Evolutionary conservation across 2,329 filamentous ascomycete species (phyloP), one percentile per base, ranked within the genome.

Genomic region (Purpureocillium lavendulum): DNA sequence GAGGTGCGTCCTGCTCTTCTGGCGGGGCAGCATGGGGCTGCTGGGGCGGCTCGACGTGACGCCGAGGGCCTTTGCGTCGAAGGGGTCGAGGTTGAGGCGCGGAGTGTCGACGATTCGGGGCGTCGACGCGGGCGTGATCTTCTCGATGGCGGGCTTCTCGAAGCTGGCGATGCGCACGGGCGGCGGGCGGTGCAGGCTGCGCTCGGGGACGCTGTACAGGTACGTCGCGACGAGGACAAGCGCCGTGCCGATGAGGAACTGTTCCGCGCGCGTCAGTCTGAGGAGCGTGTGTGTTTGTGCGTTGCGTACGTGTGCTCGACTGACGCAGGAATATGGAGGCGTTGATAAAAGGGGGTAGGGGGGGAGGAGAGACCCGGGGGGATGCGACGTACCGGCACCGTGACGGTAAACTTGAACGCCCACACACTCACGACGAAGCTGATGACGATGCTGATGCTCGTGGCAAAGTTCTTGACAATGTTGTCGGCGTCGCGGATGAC

Each of bases 401-500:
- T 85, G 33, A 92, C 74, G 35, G 78, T 64, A 49, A 94, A 87
- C 36, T 89, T 75, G 58, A 97, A 95, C 48, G 95, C 83, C 62
- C 79, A 82, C 2, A 94, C 75, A 55, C 88, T 95, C 38, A 86
- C 85, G 12, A 96, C 49, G 47, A 89, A 88, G 57, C 86, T 94
- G 36, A 96, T 66, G 40, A 96, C 70, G 45, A 97, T 94, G 54
- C 87, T 95, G 45, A 94, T 86, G 53, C 86, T 92, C 5, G 88
- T 90, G 4, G 90, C 88, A 62, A 94, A 89, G 57, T 92, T 95
- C 69, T 94, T 94, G 43, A 87, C 82, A 56, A 94, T 94, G 54
- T 92, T 94, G 46, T 66, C 64, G 7, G 60, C 50, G 43, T 66
- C 61, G 29, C 62, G 54, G 37, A 66, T 65, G 40, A 65, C 61